phyloP scores from a whole-genome alignment of 2,329 filamentous ascomycete species.

The Ceratocystis cacaofunesta region DNA sequence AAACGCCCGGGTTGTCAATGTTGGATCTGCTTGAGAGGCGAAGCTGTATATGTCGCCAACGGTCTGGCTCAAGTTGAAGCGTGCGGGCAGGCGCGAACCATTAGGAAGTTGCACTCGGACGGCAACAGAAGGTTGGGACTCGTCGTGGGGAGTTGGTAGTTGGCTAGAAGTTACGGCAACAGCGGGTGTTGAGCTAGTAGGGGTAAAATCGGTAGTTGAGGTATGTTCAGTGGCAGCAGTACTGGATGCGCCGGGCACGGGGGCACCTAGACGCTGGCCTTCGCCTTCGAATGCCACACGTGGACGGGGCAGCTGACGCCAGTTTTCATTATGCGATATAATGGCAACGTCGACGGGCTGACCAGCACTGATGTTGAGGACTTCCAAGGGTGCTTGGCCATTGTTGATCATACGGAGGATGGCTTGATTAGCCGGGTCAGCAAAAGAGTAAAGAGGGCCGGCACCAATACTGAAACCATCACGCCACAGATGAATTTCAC shows the following conservation, averaged over 20 bases:
- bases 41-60: constrained; percentile 66
- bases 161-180: constrained; percentile 22
- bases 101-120: constrained; percentile 68
- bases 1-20: constrained; percentile 43
- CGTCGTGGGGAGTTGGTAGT: constrained; percentile 35
- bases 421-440: constrained; percentile 59
- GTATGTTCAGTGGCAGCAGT: constrained; percentile 4
- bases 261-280: constrained; percentile 62
- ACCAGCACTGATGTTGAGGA: constrained; percentile 61
- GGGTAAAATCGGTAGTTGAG: constrained; percentile 15
- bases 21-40: constrained; percentile 46
- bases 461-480: constrained; percentile 80
- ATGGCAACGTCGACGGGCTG: constrained; percentile 70
- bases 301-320: constrained; percentile 55
- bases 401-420: constrained; percentile 62
- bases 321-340: constrained; percentile 60
- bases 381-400: constrained; percentile 59
- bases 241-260: constrained; percentile 46
- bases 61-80: constrained; percentile 69
- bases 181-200: constrained; percentile 25
- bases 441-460: constrained; percentile 60
- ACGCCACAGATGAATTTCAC: constrained; percentile 64
- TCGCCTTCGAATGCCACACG: constrained; percentile 61
- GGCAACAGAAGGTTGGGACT: constrained; percentile 50
- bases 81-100: constrained; percentile 59